Conservation (phyloP, 768 basidiomycete species). For the Neoboletus subvelutipes region DNA sequence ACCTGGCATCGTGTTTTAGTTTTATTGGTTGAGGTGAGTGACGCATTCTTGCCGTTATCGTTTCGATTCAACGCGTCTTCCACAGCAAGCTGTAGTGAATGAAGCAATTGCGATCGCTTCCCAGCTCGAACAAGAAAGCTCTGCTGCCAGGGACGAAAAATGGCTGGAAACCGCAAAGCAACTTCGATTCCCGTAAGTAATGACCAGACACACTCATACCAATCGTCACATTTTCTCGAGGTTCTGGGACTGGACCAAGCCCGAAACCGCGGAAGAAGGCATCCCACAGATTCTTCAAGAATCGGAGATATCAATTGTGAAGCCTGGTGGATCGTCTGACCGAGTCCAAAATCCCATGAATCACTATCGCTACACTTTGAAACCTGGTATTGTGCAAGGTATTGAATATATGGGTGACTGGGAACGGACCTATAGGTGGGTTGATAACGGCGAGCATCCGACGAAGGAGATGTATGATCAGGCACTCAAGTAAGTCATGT, state of each 20-base stretch:
- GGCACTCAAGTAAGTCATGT: slow-evolving; percentile 8
- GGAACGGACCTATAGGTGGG: slow-evolving; percentile 19
- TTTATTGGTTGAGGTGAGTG: slow-evolving; percentile 15
- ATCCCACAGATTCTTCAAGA: slow-evolving; percentile 8
- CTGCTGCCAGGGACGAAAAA: neutral
- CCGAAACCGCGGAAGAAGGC: neutral
- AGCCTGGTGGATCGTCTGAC: neutral
- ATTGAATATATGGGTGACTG: slow-evolving; percentile 8
- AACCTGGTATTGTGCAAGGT: neutral
- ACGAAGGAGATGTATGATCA: slow-evolving; percentile 10
- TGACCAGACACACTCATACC: neutral
- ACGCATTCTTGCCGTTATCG: neutral
- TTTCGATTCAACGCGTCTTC: too few species aligned
- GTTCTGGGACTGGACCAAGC: slow-evolving; percentile 21
- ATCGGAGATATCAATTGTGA: neutral
- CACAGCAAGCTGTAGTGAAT: slow-evolving; percentile 19
- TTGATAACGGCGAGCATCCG: neutral
- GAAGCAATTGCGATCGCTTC: slow-evolving; percentile 16
- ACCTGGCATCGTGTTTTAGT: slow-evolving; percentile 20
- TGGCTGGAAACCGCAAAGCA: slow-evolving; percentile 15
- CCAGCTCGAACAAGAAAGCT: neutral
- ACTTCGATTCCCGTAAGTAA: slow-evolving; percentile 20
- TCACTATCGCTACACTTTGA: slow-evolving; percentile 8
- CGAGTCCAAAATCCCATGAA: slow-evolving; percentile 13
- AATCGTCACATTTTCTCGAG: neutral